A percentile compares a stretch with the other conserved stretches of the same genome.
Conservation (phyloP, 2,329 filamentous ascomycete species). For the Colletotrichum agaves region DNA sequence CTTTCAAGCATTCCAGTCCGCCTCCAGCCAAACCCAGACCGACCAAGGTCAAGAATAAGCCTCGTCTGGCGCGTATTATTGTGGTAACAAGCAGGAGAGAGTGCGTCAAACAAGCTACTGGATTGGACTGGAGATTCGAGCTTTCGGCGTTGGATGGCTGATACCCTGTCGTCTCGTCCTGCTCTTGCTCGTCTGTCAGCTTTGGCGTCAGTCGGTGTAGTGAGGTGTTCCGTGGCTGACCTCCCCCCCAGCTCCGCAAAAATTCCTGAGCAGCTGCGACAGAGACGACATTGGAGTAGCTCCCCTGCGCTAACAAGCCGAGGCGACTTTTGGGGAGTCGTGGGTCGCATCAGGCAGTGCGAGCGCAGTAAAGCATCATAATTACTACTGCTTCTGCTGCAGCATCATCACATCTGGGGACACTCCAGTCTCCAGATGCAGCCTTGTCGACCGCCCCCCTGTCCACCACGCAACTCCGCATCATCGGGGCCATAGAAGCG, state of each 20-base stretch:
- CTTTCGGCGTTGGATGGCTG: slow-evolving; percentile 14
- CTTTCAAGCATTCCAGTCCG: slow-evolving; percentile 3
- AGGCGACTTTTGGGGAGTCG: slow-evolving; percentile 21
- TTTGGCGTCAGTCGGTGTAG: neutral
- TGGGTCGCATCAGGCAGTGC: slow-evolving; percentile 22
- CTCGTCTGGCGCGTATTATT: neutral
- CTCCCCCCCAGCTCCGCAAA: slow-evolving; percentile 15
- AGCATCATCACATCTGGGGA: slow-evolving; percentile 29
- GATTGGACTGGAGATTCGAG: neutral
- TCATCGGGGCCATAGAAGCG: slow-evolving; percentile 31
- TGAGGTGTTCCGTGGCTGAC: slow-evolving; percentile 7
- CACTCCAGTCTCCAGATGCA: slow-evolving; percentile 30
- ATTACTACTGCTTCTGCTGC: slow-evolving; percentile 27
- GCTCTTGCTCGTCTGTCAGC: neutral
- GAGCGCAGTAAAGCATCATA: slow-evolving; percentile 8
- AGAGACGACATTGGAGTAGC: slow-evolving; percentile 1
- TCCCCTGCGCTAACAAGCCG: slow-evolving; percentile 19
- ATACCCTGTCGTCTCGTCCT: slow-evolving; percentile 14
- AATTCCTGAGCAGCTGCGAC: neutral
- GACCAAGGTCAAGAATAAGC: slow-evolving; percentile 4
- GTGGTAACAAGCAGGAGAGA: neutral
- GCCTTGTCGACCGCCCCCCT: slow-evolving; percentile 33
- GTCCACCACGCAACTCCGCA: slow-evolving; percentile 36
- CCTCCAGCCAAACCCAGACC: slow-evolving; percentile 31
- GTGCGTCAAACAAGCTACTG: neutral